These are phyloP conservation scores for Trypanosomatidae sp. DNA, from an alignment of 208 protist genomes.

Conservation along the genomic window DNA sequence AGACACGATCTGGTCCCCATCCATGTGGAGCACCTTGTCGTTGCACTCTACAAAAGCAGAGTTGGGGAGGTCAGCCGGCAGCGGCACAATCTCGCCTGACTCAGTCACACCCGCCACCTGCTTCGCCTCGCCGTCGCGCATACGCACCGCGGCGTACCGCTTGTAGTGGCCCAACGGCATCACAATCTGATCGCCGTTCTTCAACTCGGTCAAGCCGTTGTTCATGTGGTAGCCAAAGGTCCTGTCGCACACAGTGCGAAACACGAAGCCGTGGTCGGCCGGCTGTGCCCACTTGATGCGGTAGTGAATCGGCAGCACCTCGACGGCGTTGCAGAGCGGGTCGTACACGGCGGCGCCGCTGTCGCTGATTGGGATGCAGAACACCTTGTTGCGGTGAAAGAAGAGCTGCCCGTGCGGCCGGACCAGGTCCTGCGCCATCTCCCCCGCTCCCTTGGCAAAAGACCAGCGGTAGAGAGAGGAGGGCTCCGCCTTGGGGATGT, in stretches of 20 bases:
- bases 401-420: conserved; percentile 35
- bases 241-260: conserved; percentile 29
- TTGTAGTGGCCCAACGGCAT: conserved; percentile 48
- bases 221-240: conserved; percentile 72
- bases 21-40: conserved; percentile 20
- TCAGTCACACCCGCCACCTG: conserved; percentile 28
- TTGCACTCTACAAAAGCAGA: conserved; percentile 10
- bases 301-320: conserved; percentile 37
- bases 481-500: conserved; percentile 27
- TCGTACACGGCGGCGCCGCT: conserved; percentile 50
- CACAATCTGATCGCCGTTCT: conserved; percentile 1
- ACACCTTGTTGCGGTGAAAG: conserved; percentile 58
- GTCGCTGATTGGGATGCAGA: conserved; percentile 30
- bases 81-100: conserved; percentile 16
- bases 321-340: conserved; percentile 44
- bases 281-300: conserved; percentile 36
- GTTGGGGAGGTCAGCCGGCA: conserved; percentile 4
- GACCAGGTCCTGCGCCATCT: conserved; percentile 20
- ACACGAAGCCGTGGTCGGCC: conserved; percentile 75
- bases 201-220: conserved; percentile 40
- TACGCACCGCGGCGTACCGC: conserved; percentile 26
- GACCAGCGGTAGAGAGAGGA: conserved; percentile 26
- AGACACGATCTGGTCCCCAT: conserved; percentile 7
- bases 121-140: neutral
- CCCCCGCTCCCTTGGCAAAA: conserved; percentile 3